Conservation (phyloP, 176 grass and related monocot genomes). For the Phoenix roebelenii region DNA sequence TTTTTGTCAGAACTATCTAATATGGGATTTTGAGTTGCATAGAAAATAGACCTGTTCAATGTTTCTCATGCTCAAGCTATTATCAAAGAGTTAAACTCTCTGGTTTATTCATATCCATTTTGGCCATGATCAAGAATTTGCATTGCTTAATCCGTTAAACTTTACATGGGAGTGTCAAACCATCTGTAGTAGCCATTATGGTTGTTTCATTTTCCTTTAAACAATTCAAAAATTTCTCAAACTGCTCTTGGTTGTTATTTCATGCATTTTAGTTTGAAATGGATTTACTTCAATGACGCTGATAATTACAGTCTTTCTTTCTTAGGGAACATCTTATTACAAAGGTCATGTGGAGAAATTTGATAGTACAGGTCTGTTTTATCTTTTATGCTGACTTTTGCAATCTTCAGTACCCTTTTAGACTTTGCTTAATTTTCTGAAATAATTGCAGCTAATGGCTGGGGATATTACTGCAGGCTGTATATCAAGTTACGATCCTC, state of each 20-base stretch:
- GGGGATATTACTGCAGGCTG: conserved; percentile 44
- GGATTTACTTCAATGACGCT: neutral
- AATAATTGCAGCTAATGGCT: conserved; percentile 7
- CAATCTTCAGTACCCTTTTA: conserved; percentile 4
- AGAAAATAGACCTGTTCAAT: no score
- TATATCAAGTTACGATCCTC: conserved; percentile 81
- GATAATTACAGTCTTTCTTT: conserved; percentile 8
- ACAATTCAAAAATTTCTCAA: conserved; percentile 1
- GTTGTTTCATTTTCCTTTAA: no score
- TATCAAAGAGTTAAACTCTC: no score
- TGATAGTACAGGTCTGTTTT: conserved; percentile 64
- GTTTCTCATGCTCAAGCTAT: no score
- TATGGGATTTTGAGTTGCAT: no score
- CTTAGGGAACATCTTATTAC: conserved; percentile 77
- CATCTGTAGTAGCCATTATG: no score
- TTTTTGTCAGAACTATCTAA: no score
- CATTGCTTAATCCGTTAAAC: no score
- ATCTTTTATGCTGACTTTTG: conserved; percentile 6
- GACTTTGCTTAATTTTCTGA: neutral
- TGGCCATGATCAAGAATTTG: no score
- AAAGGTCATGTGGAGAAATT: conserved; percentile 99
- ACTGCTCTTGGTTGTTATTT: conserved; percentile 8
- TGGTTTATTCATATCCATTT: no score
- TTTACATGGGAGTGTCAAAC: no score
- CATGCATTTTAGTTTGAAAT: neutral